Evolutionary conservation across 2,329 filamentous ascomycete species (phyloP).

Genomic region (Didymella exigua): DNA sequence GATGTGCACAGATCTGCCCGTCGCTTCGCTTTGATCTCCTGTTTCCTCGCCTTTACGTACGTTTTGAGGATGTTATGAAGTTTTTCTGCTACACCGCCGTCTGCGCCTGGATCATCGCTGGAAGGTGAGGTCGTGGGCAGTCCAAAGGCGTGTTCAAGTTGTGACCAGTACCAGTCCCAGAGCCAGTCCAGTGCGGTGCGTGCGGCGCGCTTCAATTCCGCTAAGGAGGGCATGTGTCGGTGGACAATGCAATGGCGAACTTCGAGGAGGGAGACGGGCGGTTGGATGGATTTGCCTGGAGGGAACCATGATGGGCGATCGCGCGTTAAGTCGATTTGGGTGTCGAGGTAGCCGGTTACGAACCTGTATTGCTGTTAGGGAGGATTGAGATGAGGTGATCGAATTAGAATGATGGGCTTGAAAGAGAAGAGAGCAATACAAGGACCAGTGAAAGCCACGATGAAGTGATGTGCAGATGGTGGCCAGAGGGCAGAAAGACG

Average conservation of each 20-base stretch:
- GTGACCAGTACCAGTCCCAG: slow-evolving; percentile 84
- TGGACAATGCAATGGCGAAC: slow-evolving; percentile 89
- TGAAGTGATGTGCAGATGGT: neutral
- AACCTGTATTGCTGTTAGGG: slow-evolving; percentile 59
- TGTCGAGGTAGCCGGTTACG: slow-evolving; percentile 79
- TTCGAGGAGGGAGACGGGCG: slow-evolving; percentile 79
- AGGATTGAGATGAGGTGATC: neutral
- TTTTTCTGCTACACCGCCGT: slow-evolving; percentile 19
- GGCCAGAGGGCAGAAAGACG: no score
- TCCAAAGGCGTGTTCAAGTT: slow-evolving; percentile 49
- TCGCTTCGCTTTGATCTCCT: slow-evolving; percentile 36
- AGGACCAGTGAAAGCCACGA: neutral
- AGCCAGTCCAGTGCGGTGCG: slow-evolving; percentile 79
- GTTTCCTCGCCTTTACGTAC: slow-evolving; percentile 40
- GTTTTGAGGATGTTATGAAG: slow-evolving; percentile 40
- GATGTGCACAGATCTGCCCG: slow-evolving; percentile 13
- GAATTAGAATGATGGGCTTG: no score
- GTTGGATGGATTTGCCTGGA: slow-evolving; percentile 28
- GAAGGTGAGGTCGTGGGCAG: neutral
- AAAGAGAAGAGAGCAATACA: neutral
- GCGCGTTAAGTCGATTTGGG: slow-evolving; percentile 51
- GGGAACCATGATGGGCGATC: slow-evolving; percentile 36
- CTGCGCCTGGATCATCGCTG: neutral
- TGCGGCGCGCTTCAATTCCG: slow-evolving; percentile 72
- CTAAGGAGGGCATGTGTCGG: slow-evolving; percentile 79